phyloP scores from a whole-genome alignment of 768 basidiomycete species.

The Rhodosporidiobolus odoratus region DNA sequence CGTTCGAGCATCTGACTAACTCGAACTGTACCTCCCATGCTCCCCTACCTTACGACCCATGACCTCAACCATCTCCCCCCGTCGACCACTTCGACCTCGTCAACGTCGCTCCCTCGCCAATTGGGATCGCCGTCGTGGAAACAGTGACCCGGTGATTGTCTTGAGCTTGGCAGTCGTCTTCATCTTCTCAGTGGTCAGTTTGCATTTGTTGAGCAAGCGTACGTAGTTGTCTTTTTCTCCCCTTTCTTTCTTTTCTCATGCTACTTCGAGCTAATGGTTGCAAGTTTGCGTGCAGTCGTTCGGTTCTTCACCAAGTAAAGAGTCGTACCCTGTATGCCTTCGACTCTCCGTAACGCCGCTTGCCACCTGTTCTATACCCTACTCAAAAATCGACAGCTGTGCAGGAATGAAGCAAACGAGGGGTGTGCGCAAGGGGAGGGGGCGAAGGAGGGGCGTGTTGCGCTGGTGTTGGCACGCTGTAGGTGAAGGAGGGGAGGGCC shows the following conservation, averaged over 20 bases:
- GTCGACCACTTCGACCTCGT: background rate
- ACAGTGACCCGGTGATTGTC: conserved; percentile 42
- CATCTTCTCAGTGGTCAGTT: conserved; percentile 42
- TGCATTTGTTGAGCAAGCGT: conserved; percentile 41
- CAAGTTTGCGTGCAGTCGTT: conserved; percentile 11
- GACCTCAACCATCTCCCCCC: background rate
- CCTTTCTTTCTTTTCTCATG: background rate
- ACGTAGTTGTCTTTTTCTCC: background rate
- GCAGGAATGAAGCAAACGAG: background rate
- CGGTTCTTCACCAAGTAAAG: conserved; percentile 31
- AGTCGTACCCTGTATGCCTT: background rate
- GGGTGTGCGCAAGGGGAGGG: background rate
- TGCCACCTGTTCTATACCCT: background rate
- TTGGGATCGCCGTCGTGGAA: background rate
- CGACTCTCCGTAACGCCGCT: background rate
- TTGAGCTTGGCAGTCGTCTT: conserved; percentile 43
- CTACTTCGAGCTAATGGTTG: background rate
- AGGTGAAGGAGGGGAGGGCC: too few species aligned
- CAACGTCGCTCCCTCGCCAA: background rate
- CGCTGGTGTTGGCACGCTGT: background rate
- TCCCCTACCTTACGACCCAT: background rate
- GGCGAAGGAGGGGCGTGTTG: background rate
- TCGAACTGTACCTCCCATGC: background rate
- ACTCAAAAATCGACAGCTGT: background rate
- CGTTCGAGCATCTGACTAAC: too few species aligned